Conservation (phyloP, 768 basidiomycete genomes). For the Leucogyrophana mollusca region DNA sequence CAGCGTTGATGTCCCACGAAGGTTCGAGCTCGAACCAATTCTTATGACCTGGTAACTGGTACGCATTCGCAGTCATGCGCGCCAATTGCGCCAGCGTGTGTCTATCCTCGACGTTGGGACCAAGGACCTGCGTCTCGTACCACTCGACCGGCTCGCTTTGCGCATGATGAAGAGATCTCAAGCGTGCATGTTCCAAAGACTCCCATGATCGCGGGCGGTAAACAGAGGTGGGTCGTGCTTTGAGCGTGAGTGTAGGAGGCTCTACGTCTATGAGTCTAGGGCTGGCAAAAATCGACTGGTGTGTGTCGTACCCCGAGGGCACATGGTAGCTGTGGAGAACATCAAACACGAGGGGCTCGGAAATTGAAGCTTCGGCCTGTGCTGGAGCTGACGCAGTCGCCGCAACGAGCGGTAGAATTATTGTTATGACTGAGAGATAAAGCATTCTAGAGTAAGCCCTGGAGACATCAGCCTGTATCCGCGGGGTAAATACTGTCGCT, state of each 20-base stretch:
- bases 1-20: slow-evolving; percentile 62
- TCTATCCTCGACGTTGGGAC: slow-evolving; percentile 75
- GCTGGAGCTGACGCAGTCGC: not conserved
- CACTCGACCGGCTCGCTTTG: slow-evolving; percentile 62
- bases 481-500: too few relatives aligned
- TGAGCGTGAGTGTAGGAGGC: slow-evolving; percentile 29
- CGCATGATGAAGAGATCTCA: slow-evolving; percentile 44
- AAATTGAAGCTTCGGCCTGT: too few relatives aligned
- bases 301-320: too few relatives aligned
- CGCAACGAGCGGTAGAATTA: not conserved
- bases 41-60: slow-evolving; percentile 63
- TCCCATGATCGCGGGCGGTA: slow-evolving; percentile 57
- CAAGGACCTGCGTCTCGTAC: slow-evolving; percentile 64
- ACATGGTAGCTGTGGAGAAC: too few relatives aligned
- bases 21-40: slow-evolving; percentile 83
- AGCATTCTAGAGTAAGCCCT: not conserved
- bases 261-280: not conserved
- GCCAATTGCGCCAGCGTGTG: slow-evolving; percentile 83
- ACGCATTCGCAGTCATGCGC: slow-evolving; percentile 88
- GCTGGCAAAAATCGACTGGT: too few relatives aligned
- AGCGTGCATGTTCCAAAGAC: slow-evolving; percentile 51
- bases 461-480: not conserved
- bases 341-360: too few relatives aligned
- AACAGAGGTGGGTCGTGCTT: slow-evolving; percentile 49
- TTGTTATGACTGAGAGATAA: not conserved